Base-by-base conservation (phyloP, 495 filamentous ascomycete species). In the Neurospora discreta region DNA sequence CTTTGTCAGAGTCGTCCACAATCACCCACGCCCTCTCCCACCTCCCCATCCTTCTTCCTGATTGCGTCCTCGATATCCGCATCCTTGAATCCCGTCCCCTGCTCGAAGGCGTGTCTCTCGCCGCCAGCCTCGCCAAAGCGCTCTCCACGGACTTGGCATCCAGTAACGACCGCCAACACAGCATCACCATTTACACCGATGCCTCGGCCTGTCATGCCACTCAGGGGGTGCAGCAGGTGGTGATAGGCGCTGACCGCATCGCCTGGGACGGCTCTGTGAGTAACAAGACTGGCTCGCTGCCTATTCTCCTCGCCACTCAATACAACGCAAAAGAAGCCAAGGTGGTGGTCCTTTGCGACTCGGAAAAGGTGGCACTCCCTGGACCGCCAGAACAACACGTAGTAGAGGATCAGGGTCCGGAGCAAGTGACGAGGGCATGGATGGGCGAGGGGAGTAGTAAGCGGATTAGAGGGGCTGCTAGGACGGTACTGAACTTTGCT, bases 11-110 rank as follows among this genome's bases (percentile, higher is more conserved):
- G 0, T 89, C 86, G 70, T 90, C 89, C 9, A 90, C 89, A 0
- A 89, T 91, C 71, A 79, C 75, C 9, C 58, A 70, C 9, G 78
- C 76, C 36, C 74, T 86, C 18, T 41, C 69, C 6, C 73, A 75
- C 26, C 74, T 78, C 16, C 70, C 76, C 13, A 39, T 68, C 18
- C 52, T 65, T 36, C 23, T 65, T 15, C 52, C 26, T 15, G 9
- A 30, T 15, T 65, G 1, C 3, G 23, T 69, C 3, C 76, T 91
- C 36, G 86, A 89, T 60, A 74, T 91, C 23, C 85, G 82, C 5
- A 78, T 92, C 26, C 81, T 92, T 2, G 90, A 92, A 72, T 91
- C 90, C 7, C 83, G 90, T 4, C 90, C 90, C 0, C 81, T 88
- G 8, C 90, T 81, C 73, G 90, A 92, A 79, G 90, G 90, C 13